Base-by-base conservation (phyloP, 2,329 filamentous ascomycete genomes). In the Alternaria sp. region DNA sequence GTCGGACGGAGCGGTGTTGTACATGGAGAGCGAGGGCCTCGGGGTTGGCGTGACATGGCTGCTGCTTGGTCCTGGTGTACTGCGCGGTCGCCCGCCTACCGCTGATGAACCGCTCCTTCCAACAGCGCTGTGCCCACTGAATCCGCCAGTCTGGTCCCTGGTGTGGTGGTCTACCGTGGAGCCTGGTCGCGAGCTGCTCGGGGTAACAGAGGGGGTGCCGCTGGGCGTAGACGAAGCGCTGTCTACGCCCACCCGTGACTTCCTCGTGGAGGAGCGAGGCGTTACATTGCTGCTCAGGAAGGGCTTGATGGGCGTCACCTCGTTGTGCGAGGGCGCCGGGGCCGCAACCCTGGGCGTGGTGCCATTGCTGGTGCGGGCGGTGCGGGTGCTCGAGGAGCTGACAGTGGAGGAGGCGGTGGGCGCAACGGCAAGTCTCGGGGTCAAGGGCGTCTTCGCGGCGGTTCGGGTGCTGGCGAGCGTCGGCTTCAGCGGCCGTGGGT, bases 251-350 rank as follows among this genome's bases (percentile, higher is more conserved):
- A 77, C 75, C 26, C 93, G 89, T 70, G 84, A 89, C 77, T 89
- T 92, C 65, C 93, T 87, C 52, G 89, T 84, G 9, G 90, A 91
- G 9, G 93, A 93, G 68, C 93, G 88, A 54, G 93, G 92, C 4
- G 93, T 96, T 75, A 93, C 83, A 77, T 92, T 93, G 77, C 82
- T 86, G 79, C 80, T 88, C 47, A 93, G 81, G 70, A 87, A 87
- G 54, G 86, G 75, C 54, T 85, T 83, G 28, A 85, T 82, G 9
- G 88, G 84, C 47, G 86, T 85, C 68, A 84, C 75, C 64, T 88
- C 85, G 54, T 90, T 88, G 63, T 71, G 74, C 15, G 49, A 25
- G 55, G 58, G 73, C 69, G 73, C 77, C 72, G 58, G 73, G 69
- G 73, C 77, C 72, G 64, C 77, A 74, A 64, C 75, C 59, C 73